A percentile compares a stretch with the other conserved stretches of the same genome.
Conservation (phyloP, 2,329 filamentous ascomycete genomes). For the Aspergillus fijiensis region DNA sequence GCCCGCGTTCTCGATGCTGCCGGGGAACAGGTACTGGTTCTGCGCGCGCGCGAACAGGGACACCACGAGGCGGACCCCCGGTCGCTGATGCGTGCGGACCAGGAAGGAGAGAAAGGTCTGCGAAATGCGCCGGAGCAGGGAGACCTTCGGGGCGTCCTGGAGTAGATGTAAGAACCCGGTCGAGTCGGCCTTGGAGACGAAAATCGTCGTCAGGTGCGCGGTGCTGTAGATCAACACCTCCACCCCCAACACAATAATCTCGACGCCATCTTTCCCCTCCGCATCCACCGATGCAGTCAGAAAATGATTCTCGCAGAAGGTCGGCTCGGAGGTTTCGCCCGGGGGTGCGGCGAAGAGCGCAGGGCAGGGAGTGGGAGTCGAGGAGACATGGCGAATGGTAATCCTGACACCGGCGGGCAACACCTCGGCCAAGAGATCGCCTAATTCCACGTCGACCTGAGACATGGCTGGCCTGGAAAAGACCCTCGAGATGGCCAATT, state of each 20-base stretch:
- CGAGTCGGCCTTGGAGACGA: slow-evolving; percentile 95
- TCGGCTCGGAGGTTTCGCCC: slow-evolving; percentile 68
- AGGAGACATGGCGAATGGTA: slow-evolving; percentile 81
- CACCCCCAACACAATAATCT: slow-evolving; percentile 75
- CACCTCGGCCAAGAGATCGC: slow-evolving; percentile 51
- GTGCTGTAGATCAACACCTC: slow-evolving; percentile 89
- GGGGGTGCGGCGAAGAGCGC: slow-evolving; percentile 79
- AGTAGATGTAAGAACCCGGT: slow-evolving; percentile 79
- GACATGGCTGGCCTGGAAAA: slow-evolving; percentile 18
- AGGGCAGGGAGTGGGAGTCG: slow-evolving; percentile 70
- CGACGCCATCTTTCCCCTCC: slow-evolving; percentile 31
- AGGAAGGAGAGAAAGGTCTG: slow-evolving; percentile 75
- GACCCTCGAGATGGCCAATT: not conserved
- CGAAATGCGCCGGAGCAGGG: slow-evolving; percentile 68
- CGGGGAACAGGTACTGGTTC: slow-evolving; percentile 90
- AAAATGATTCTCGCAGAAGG: slow-evolving; percentile 85
- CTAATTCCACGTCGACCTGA: slow-evolving; percentile 38
- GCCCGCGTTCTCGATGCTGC: slow-evolving; percentile 75
- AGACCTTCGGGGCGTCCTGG: slow-evolving; percentile 61
- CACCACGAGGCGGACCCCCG: slow-evolving; percentile 68
- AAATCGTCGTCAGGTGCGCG: slow-evolving; percentile 75
- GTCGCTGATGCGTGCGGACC: slow-evolving; percentile 64
- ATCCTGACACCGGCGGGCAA: slow-evolving; percentile 59
- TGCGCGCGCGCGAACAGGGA: slow-evolving; percentile 92
- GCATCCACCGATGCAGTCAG: slow-evolving; percentile 56